Percentiles rank a stretch among this genome's conserved stretches.
These are phyloP conservation scores for Arthrobotrys sphaeroides DNA, from an alignment of 2,329 filamentous ascomycete genomes.

Conservation along the genomic window DNA sequence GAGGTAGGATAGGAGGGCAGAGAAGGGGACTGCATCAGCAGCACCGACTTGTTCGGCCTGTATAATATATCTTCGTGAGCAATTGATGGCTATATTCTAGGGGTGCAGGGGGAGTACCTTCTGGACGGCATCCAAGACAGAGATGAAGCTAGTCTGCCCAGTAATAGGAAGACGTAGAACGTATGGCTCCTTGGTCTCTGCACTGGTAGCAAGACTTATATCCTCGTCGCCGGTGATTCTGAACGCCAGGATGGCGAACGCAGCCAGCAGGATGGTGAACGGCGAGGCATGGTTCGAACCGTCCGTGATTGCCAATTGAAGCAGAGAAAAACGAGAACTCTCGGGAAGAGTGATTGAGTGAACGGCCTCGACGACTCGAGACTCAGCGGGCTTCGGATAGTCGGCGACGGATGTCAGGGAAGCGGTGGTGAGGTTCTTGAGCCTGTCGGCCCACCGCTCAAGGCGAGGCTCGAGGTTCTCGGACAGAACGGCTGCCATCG, in stretches of 20 bases:
- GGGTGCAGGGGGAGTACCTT: conserved; percentile 59
- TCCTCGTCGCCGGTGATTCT: conserved; percentile 65
- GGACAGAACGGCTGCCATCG: conserved; percentile 18
- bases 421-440: conserved; percentile 57
- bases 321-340: conserved; percentile 60
- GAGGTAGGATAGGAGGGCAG: conserved; percentile 61
- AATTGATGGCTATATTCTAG: neutral
- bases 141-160: conserved; percentile 61
- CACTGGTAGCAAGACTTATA: conserved; percentile 64
- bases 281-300: conserved; percentile 59
- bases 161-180: conserved; percentile 63
- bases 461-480: conserved; percentile 55
- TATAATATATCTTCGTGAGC: conserved; percentile 7
- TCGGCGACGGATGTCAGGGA: conserved; percentile 57
- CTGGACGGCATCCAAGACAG: conserved; percentile 62
- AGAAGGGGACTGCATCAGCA: conserved; percentile 62
- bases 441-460: conserved; percentile 56
- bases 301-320: conserved; percentile 60
- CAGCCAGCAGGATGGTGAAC: conserved; percentile 63
- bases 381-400: conserved; percentile 57
- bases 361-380: conserved; percentile 57
- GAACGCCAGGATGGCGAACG: conserved; percentile 63
- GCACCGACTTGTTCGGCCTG: conserved; percentile 62
- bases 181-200: conserved; percentile 63
- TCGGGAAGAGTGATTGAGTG: conserved; percentile 60